These are phyloP conservation scores for rapeseed (Brassica napus) DNA, from an alignment of 345 rosid species.

Conservation along the genomic window Da-Ae NC_063436.1:11522501-11523000, in stretches of 20 bases:
- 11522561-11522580: neutral
- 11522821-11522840: neutral
- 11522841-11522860: conserved; percentile 34
- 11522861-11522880: conserved; percentile 37
- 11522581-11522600: neutral
- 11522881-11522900: conserved; percentile 50
- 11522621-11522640: conserved; percentile 22
- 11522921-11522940: conserved; percentile 24
- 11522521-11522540: neutral
- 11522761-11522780: neutral
- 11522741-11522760: neutral
- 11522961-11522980: neutral
- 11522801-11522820: neutral
- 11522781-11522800: neutral
- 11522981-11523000: neutral
- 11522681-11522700: conserved; percentile 22
- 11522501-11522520: conserved; percentile 14
- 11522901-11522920: conserved; percentile 44
- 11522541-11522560: neutral
- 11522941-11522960: neutral
- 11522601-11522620: conserved; percentile 15
- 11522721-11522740: neutral
- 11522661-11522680: neutral
- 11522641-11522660: conserved; percentile 26
- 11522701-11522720: conserved; percentile 6